Base-by-base conservation (phyloP, 306 rosid genomes). In the Ammopiptanthus mongolicus region DNA sequence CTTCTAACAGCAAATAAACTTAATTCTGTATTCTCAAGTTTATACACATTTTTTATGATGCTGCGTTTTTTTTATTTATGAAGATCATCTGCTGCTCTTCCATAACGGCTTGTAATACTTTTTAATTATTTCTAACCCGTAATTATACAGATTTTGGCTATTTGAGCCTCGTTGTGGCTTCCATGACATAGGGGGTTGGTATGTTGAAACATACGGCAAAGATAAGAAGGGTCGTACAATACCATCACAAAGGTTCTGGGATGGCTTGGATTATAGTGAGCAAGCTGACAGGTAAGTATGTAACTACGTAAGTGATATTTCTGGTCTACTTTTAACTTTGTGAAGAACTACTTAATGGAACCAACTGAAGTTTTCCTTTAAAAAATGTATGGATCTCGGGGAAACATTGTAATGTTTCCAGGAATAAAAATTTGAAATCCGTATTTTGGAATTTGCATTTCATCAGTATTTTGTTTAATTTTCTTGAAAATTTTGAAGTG, bases 111-210 rank as follows among this genome's bases (percentile, higher is more conserved):
- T 66, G 58, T 63, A 63, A 21, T 77, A 33, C 15, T 18, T 63
- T 39, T 73, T 42, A 59, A 44, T 77, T 14, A 63, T 80, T 65
- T 62, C 52, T 74, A 84, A 34, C 67, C 67, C 76, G 77, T 19
- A 36, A 71, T 69, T 29, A 44, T 41, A 79, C 96, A 94, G 98
- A 88, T 91, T 82, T 90, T 91, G 98, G 98, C 89, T 94, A 55
- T 94, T 94, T 71, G 98, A 91, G 87, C 98, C 98, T 82, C 97
- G 98, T 17, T 90, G 97, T 84, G 92, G 91, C 81, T 81, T 88
- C 87, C 98, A 94, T 82, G 96, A 94, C 80, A 83, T 86, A 60
- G 97, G 97, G 62, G 98, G 98, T 64, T 94, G 98, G 98, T 94
- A 94, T 79, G 80, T 94, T 14, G 97, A 94, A 81, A 94, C 97